Evolutionary conservation across 139 green algal genomes (phyloP).

Genomic region (Haematococcus lacustris): DNA sequence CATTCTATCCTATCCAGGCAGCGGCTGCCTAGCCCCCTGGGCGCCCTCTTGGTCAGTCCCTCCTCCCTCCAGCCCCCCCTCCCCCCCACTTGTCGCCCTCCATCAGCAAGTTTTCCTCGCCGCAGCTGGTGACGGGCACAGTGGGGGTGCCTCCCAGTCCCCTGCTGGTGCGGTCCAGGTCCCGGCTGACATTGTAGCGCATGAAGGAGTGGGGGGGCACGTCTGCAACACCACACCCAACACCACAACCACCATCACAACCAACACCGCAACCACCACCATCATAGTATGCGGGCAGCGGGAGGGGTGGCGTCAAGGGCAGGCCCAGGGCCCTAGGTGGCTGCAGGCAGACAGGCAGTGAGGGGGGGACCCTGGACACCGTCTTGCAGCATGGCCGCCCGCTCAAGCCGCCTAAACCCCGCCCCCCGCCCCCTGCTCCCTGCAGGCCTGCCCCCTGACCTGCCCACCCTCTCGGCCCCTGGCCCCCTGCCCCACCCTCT

Average conservation of each 20-base stretch:
- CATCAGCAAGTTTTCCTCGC: constrained; percentile 54
- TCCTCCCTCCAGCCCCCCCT: neutral
- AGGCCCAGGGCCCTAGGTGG: neutral
- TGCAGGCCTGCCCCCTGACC: neutral
- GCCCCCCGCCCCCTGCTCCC: too few species aligned
- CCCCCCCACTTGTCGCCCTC: constrained; percentile 32
- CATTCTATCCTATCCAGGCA: too few species aligned
- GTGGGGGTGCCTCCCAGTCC: constrained; percentile 55
- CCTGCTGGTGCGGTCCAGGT: constrained; percentile 47
- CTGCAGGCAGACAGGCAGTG: neutral
- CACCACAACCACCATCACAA: neutral
- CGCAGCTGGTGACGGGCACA: constrained; percentile 37
- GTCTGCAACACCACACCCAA: constrained; percentile 27
- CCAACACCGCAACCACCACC: neutral
- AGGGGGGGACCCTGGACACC: neutral
- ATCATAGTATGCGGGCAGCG: neutral
- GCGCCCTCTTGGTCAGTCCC: neutral
- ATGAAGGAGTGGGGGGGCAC: constrained; percentile 65
- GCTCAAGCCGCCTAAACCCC: neutral
- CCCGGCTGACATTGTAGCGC: constrained; percentile 20
- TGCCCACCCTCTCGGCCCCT: neutral
- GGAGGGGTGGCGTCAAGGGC: neutral
- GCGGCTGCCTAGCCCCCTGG: too few species aligned
- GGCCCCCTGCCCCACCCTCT: neutral
- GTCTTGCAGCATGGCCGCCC: neutral